Evolutionary conservation across 305 asterid genomes (phyloP).

Genomic region (Salvia sclarea): DNA sequence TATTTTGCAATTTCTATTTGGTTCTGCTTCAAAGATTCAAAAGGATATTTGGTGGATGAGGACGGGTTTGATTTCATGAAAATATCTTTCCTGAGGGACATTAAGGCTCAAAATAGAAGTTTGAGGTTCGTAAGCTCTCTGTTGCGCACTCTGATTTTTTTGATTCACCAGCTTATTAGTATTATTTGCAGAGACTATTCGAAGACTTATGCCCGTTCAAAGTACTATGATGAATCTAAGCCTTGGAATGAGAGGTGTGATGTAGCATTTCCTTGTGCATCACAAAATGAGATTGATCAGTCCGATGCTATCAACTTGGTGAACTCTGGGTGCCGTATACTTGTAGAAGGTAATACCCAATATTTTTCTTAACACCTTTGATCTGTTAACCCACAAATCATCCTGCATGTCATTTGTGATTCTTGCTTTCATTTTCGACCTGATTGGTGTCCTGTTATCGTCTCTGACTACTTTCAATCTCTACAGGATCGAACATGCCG

Average conservation of each 20-base stretch:
- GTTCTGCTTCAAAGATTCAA: constrained; percentile 64
- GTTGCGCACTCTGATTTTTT: constrained; percentile 16
- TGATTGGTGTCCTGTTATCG: constrained; percentile 24
- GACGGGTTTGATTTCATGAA: constrained; percentile 97
- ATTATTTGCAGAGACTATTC: constrained; percentile 82
- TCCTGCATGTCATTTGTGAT: background rate
- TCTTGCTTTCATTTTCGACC: background rate
- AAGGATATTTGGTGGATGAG: constrained; percentile 96
- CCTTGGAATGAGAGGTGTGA: constrained; percentile 99
- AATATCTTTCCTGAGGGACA: constrained; percentile 83
- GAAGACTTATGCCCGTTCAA: constrained; percentile 93
- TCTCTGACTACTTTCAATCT: constrained; percentile 23
- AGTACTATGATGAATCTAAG: constrained; percentile 89
- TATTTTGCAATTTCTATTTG: constrained; percentile 31
- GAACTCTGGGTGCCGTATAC: constrained; percentile 81
- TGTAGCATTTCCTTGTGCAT: constrained; percentile 95
- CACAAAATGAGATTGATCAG: constrained; percentile 91
- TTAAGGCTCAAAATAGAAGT: constrained; percentile 90
- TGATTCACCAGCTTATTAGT: constrained; percentile 34
- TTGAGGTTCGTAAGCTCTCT: constrained; percentile 60
- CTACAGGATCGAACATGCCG: constrained; percentile 94
- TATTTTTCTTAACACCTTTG: constrained; percentile 12
- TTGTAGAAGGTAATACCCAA: constrained; percentile 76
- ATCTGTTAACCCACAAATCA: background rate
- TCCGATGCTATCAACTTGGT: constrained; percentile 90